These are phyloP conservation scores for Trichophyton verrucosum DNA, from an alignment of 2,329 filamentous ascomycete genomes.

Conservation along the genomic window DNA sequence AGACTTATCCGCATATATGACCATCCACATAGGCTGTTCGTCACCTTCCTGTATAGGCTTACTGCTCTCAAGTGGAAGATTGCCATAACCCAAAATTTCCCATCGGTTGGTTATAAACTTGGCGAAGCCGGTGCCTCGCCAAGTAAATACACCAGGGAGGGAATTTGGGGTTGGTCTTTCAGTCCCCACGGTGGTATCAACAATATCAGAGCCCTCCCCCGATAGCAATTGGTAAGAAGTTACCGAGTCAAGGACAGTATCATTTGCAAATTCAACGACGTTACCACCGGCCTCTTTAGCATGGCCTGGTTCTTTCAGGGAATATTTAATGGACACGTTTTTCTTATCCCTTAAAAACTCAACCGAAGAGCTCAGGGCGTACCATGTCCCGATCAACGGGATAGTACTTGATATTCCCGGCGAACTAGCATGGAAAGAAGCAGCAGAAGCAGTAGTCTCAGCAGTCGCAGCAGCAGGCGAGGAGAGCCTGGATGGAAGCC, in stretches of 20 bases:
- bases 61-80: background rate
- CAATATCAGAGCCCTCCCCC: background rate
- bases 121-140: slow-evolving; percentile 1
- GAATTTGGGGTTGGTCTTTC: background rate
- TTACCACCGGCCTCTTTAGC: background rate
- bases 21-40: background rate
- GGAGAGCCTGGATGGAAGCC: background rate
- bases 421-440: background rate
- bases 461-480: background rate
- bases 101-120: background rate
- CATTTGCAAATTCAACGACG: background rate
- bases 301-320: background rate
- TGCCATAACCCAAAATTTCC: background rate
- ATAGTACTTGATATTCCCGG: background rate
- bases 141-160: background rate
- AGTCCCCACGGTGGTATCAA: background rate
- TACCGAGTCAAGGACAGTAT: background rate
- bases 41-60: background rate
- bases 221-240: background rate
- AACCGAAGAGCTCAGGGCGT: background rate
- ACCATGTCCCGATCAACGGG: background rate
- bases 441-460: background rate
- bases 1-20: background rate
- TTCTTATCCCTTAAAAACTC: background rate
- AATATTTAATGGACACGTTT: background rate